These are phyloP conservation scores for Hanseniaspora valbyensis DNA, from an alignment of 805 yeast species.

Conservation along the genomic window DNA sequence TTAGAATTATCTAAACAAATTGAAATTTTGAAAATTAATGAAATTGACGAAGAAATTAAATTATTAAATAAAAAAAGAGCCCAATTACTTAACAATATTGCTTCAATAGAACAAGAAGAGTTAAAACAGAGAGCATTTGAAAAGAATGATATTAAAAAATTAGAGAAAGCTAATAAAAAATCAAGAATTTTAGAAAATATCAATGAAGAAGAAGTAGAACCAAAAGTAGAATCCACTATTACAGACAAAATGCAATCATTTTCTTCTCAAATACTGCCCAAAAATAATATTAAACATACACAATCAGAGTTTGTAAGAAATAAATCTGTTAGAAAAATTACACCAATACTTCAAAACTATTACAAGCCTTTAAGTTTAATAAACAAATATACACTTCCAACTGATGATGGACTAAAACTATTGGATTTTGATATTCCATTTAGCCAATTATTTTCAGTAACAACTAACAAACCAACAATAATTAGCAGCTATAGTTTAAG, in stretches of 20 bases:
- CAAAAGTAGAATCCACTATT: conserved; percentile 26
- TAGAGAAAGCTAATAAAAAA: conserved; percentile 16
- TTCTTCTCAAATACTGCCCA: conserved; percentile 24
- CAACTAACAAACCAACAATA: background rate
- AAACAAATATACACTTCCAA: conserved; percentile 40
- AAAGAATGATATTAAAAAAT: conserved; percentile 36
- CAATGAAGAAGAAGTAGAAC: conserved; percentile 21
- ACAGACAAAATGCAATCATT: conserved; percentile 21
- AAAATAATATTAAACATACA: conserved; percentile 22
- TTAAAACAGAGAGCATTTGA: too few relatives aligned
- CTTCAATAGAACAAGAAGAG: conserved; percentile 51
- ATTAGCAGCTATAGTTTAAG: background rate
- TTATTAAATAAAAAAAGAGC: conserved; percentile 42
- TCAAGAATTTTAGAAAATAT: conserved; percentile 15
- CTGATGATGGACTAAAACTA: conserved; percentile 41
- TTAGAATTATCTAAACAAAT: conserved; percentile 54
- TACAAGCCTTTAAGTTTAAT: conserved; percentile 51
- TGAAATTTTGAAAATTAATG: conserved; percentile 53
- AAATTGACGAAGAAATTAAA: conserved; percentile 47
- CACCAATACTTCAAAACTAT: conserved; percentile 54
- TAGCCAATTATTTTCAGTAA: conserved; percentile 58
- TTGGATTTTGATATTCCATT: conserved; percentile 65
- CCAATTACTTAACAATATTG: conserved; percentile 47
- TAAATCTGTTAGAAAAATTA: conserved; percentile 35
- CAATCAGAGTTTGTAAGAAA: background rate